Conservation (phyloP, 2,329 filamentous ascomycete species). For the Tolypocladium album region DNA sequence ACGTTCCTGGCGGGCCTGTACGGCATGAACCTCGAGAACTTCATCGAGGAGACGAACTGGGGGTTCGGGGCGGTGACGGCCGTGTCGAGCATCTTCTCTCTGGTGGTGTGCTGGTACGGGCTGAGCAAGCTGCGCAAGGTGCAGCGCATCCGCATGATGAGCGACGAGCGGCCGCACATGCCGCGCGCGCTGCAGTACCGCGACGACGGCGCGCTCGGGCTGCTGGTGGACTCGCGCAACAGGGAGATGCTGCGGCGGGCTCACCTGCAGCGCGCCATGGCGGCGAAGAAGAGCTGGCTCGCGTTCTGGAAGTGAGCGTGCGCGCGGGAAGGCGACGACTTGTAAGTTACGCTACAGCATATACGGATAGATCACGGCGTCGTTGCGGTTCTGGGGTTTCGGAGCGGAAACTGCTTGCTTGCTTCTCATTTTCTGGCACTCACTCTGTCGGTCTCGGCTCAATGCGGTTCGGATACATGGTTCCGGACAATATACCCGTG, state of each 20-base stretch:
- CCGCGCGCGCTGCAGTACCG: conserved; percentile 30
- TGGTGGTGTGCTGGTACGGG: conserved; percentile 73
- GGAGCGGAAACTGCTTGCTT: neutral
- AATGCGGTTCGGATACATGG: neutral
- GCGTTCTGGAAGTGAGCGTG: conserved; percentile 4
- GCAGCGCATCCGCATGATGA: conserved; percentile 77
- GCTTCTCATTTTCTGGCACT: neutral
- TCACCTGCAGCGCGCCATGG: conserved; percentile 34
- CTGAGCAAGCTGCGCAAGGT: conserved; percentile 74
- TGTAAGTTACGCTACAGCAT: neutral
- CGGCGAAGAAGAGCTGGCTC: conserved; percentile 21
- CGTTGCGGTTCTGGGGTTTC: neutral
- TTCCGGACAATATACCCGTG: neutral
- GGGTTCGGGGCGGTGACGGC: conserved; percentile 71
- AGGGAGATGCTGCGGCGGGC: conserved; percentile 42
- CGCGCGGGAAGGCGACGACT: neutral
- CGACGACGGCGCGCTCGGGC: conserved; percentile 36
- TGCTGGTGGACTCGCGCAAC: conserved; percentile 44
- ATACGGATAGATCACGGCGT: neutral
- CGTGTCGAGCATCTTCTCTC: conserved; percentile 60
- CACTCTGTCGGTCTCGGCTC: neutral
- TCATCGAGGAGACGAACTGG: conserved; percentile 85
- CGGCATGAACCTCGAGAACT: conserved; percentile 98
- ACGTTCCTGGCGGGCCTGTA: conserved; percentile 98
- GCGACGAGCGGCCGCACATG: conserved; percentile 27